Base-by-base conservation (phyloP, 108 stramenopile genomes). In the Pseudonitzschia multistriata region DNA sequence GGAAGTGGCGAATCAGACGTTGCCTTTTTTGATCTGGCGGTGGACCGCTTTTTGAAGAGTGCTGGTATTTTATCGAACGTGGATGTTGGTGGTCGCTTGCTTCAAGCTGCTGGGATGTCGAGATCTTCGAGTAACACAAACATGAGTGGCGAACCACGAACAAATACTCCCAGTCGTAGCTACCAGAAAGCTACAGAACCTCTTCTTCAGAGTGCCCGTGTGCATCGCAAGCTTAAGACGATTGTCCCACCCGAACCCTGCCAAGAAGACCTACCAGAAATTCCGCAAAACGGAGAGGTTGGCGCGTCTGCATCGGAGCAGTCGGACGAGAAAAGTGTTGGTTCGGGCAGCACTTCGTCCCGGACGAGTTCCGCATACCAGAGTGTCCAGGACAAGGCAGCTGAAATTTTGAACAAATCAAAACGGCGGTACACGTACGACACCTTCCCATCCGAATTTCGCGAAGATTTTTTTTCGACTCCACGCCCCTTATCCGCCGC, bases 231-330 rank as follows among this genome's bases (percentile, higher is more conserved):
- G 61, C 72, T 92, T 29, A 92, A 89, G 67, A 92, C 91, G n/a
- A 87, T 92, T 62, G 91, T 92, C 25, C 86, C 91, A 10, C 91
- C 91, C 15, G 91, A 92, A 69, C 91, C 91, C 17, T 73, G 82
- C 27, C 77, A 75, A 47, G 84, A 81, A 37, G 88, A 78, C 36
- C 68, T 91, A 8, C 84, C 85, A 21, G 76, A 65, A n/a, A 76
- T 70, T 27, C 59, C 76, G 47, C 59, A 63, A 35, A 49, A 53
- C 7, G 62, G 45, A n/a, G 74, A 74, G 5, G 61, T 42, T 45
- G 74, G 56, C 35, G 27, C 10, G 22, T 1, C 29, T 19, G 17
- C 25, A 11, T 25, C 56, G 7, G 56, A 57, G 10, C 24, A 25
- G 28, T 71, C 72, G 14, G 82, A 84, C 57, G 82, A 85, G 34